Evolutionary conservation across 768 basidiomycete species (phyloP).

Genomic region (Cytidiella melzeri): DNA sequence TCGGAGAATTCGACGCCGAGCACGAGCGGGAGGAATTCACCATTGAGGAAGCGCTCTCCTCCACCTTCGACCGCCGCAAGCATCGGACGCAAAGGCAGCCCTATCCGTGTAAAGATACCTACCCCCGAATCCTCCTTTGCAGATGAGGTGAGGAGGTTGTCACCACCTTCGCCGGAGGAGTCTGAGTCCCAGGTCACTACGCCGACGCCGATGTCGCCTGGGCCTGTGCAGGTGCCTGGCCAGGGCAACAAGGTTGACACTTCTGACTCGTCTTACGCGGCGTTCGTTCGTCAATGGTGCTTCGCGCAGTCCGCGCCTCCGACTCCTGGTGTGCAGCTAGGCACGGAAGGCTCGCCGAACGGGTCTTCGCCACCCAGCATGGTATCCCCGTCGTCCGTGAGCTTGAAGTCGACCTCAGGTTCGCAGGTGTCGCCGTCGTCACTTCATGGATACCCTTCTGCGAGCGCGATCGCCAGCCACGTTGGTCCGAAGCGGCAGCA

Average conservation of each 20-base stretch:
- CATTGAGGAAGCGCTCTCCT: not conserved
- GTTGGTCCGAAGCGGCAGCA: conserved; percentile 5
- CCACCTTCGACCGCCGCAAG: not conserved
- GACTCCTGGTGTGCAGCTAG: conserved; percentile 10
- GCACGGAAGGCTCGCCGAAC: not conserved
- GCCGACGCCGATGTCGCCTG: no score
- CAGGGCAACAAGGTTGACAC: conserved; percentile 17
- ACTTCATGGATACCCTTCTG: no score
- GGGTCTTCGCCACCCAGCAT: not conserved
- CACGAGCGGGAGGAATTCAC: conserved; percentile 3
- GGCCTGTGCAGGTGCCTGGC: not conserved
- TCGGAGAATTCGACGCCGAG: conserved; percentile 12
- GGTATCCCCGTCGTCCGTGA: not conserved
- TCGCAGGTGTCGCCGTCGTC: no score
- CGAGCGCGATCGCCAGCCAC: not conserved
- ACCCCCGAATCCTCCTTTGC: not conserved
- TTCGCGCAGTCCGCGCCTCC: conserved; percentile 45
- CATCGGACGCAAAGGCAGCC: not conserved
- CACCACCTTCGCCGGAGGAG: not conserved
- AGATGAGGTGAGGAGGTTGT: not conserved
- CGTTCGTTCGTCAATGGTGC: conserved; percentile 63
- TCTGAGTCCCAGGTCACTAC: not conserved
- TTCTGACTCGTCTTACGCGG: conserved; percentile 43
- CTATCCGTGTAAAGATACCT: not conserved
- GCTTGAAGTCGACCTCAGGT: no score